Base-by-base conservation (phyloP, 768 basidiomycete genomes). In the Macrocybe gigantea region DNA sequence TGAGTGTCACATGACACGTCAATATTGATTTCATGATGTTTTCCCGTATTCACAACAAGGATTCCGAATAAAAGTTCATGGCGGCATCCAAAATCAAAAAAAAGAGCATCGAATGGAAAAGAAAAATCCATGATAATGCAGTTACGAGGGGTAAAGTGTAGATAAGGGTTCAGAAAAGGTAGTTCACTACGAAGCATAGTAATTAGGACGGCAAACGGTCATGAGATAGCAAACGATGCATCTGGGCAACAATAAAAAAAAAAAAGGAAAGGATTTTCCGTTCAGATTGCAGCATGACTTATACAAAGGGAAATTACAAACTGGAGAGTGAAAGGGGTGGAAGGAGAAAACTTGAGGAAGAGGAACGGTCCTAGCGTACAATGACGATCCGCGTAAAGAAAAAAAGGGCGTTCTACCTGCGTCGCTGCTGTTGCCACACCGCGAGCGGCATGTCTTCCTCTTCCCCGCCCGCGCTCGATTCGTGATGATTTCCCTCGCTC, bases 361-460 rank as follows among this genome's bases (percentile, higher is more conserved):
- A 42, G 45, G 30, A 41, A 41, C 9, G 15, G 43, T 22, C 46
- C 33, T 33, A 40, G 41, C 32, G 30, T 41, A 38, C 42, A 51
- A 48, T 39, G 39, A 49, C 48, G 35, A 49, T 52, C 44, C 41
- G 40, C 33, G 38, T 46, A 40, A 45, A 38, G 46, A 34, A 34
- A 46, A 46, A 38, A 22, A 47, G 45, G 38, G 53, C 32, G 38
- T 38, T 36, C 73, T 65, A 80, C 60, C 73, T 72, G 58, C 81
- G 73, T 56, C 78, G 82, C 59, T 83, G 86, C 58, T 85, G 85
- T 63, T 89, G 86, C 74, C 81, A 89, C 48, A 88, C 64, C 13
- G 89, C 87, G 41, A 92, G 69, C 13, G 88, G 88, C 35, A 88
- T 68, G 59, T 91, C 88, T 60, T 91, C 88, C 58, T 90, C 88